phyloP scores from a whole-genome alignment of 176 grass and related monocot species.

The Calamus simplicifolius region DNA sequence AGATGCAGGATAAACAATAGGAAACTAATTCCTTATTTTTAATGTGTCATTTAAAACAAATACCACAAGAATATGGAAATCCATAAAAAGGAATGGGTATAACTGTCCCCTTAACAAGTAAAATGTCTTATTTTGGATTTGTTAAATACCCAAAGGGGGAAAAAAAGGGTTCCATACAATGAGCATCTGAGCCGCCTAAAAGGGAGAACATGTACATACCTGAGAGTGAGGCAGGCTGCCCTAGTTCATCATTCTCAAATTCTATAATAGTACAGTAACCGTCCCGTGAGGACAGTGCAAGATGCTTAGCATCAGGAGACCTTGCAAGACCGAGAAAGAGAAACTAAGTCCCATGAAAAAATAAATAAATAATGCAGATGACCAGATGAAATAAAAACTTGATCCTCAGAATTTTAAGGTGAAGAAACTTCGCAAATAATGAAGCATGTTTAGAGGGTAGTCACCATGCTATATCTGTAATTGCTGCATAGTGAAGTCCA shows the following conservation, averaged over 20 bases:
- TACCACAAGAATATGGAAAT: too few relatives aligned
- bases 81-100: too few relatives aligned
- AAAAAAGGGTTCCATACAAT: neutral
- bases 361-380: too few relatives aligned
- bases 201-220: conserved; percentile 35
- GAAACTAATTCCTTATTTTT: too few relatives aligned
- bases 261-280: conserved; percentile 93
- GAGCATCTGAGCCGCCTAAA: neutral
- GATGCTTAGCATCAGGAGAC: conserved; percentile 81
- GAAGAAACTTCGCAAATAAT: neutral
- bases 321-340: conserved; percentile 24
- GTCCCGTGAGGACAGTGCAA: conserved; percentile 75
- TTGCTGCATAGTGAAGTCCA: conserved; percentile 96
- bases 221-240: conserved; percentile 33
- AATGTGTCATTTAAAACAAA: too few relatives aligned
- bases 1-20: too few relatives aligned
- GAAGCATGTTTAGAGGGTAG: conserved; percentile 9
- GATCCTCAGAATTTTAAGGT: neutral
- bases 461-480: conserved; percentile 96
- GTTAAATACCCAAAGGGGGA: neutral
- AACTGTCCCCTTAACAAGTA: too few relatives aligned
- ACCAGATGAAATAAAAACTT: neutral
- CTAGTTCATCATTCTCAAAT: conserved; percentile 78
- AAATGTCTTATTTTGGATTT: too few relatives aligned
- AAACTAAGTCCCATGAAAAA: too few relatives aligned